phyloP scores from a whole-genome alignment of 768 basidiomycete genomes.

The Hortiboletus flavorubellus region DNA sequence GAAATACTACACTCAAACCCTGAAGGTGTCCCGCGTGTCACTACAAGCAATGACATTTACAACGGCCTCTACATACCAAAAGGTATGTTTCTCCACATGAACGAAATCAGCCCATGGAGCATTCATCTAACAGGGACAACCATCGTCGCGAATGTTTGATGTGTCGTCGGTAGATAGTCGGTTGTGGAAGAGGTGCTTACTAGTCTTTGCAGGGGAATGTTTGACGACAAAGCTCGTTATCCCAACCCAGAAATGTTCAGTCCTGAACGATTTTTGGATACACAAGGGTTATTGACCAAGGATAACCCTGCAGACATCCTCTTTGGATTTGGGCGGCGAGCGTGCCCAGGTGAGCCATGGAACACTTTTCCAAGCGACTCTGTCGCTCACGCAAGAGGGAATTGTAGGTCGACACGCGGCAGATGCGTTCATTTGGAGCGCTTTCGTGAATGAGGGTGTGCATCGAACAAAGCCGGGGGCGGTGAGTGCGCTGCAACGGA shows the following conservation, averaged over 20 bases:
- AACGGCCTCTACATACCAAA: conserved; percentile 48
- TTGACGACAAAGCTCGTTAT: conserved; percentile 6
- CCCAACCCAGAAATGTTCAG: conserved; percentile 8
- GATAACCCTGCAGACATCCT: background rate
- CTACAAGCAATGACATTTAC: conserved; percentile 38
- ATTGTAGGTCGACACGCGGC: conserved; percentile 2
- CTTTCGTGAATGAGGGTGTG: background rate
- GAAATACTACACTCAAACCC: background rate
- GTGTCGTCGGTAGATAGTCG: background rate
- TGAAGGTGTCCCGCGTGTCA: conserved; percentile 19
- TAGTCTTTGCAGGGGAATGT: conserved; percentile 1
- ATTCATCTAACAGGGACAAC: conserved; percentile 1
- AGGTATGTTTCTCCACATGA: conserved; percentile 23
- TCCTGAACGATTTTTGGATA: conserved; percentile 14
- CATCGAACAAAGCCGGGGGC: too few species aligned
- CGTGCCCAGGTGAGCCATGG: conserved; percentile 2
- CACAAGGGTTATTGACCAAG: background rate
- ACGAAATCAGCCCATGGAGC: background rate
- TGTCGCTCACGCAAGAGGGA: background rate
- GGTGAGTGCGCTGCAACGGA: too few species aligned
- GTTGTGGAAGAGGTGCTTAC: background rate
- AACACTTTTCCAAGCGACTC: background rate
- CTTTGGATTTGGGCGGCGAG: conserved; percentile 10
- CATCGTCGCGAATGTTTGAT: conserved; percentile 5
- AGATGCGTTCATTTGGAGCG: conserved; percentile 4